These are phyloP conservation scores for Boeremia exigua DNA, from an alignment of 2,329 filamentous ascomycete genomes.

Conservation along the genomic window DNA sequence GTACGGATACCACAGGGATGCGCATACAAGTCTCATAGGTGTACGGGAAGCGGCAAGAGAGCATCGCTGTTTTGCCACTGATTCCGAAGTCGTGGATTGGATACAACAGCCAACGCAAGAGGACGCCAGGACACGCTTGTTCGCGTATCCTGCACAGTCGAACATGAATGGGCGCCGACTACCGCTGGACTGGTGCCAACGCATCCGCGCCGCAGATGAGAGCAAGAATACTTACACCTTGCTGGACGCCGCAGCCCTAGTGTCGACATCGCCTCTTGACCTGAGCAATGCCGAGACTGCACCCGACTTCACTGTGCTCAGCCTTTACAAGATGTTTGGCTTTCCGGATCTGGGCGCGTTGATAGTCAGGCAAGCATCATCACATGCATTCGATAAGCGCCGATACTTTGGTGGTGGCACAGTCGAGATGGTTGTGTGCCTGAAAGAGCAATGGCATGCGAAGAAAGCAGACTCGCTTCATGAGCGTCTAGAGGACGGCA, in stretches of 20 bases:
- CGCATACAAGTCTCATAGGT: slow-evolving; percentile 87
- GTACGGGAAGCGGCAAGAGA: slow-evolving; percentile 70
- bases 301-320: slow-evolving; percentile 86
- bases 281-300: slow-evolving; percentile 65
- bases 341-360: slow-evolving; percentile 90
- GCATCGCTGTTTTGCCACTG: slow-evolving; percentile 70
- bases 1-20: slow-evolving; percentile 82
- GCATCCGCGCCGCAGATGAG: slow-evolving; percentile 51
- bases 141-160: slow-evolving; percentile 90
- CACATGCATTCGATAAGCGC: slow-evolving; percentile 67
- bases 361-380: slow-evolving; percentile 76
- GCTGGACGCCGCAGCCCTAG: slow-evolving; percentile 82
- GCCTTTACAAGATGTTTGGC: slow-evolving; percentile 97
- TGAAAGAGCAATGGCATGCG: slow-evolving; percentile 83
- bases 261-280: slow-evolving; percentile 77
- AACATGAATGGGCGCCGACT: slow-evolving; percentile 86
- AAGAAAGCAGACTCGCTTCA: slow-evolving; percentile 75
- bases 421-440: slow-evolving; percentile 83
- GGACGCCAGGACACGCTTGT: slow-evolving; percentile 53
- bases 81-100: slow-evolving; percentile 71
- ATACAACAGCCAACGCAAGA: slow-evolving; percentile 50
- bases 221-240: slow-evolving; percentile 65
- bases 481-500: slow-evolving; percentile 87
- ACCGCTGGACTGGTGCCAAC: slow-evolving; percentile 70
- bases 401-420: slow-evolving; percentile 94